phyloP scores from a whole-genome alignment of 176 grass and related monocot genomes.

The Oryza longistaminata region DNA sequence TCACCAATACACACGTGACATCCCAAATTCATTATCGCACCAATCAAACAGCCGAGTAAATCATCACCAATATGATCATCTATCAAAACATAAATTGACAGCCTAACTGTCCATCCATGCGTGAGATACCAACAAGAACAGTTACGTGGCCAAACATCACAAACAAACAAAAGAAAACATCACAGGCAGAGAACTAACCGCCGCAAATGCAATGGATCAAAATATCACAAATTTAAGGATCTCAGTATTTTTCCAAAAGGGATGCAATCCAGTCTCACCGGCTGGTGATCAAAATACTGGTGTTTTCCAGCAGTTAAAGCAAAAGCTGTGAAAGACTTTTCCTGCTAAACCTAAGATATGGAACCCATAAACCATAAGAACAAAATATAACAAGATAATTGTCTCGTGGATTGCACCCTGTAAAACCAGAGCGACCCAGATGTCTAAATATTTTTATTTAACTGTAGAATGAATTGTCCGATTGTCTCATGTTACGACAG shows the following conservation, averaged over 20 bases:
- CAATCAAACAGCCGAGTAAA: too few species aligned
- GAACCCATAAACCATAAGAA: constrained; percentile 25
- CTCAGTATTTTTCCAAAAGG: background rate
- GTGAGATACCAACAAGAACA: too few species aligned
- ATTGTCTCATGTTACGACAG: constrained; percentile 8
- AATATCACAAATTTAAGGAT: background rate
- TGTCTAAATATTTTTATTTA: constrained; percentile 54
- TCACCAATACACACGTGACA: too few species aligned
- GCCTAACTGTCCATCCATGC: too few species aligned
- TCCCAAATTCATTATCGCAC: too few species aligned
- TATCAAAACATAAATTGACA: too few species aligned
- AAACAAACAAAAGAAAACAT: background rate
- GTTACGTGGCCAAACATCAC: too few species aligned
- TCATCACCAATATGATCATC: too few species aligned
- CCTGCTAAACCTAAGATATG: constrained; percentile 50
- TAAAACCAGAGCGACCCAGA: constrained; percentile 31
- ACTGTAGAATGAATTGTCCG: constrained; percentile 52
- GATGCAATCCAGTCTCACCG: constrained; percentile 24
- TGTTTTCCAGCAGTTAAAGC: constrained; percentile 40
- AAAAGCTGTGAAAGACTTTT: constrained; percentile 23
- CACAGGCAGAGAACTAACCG: background rate
- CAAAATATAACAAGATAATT: constrained; percentile 19
- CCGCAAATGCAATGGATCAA: background rate
- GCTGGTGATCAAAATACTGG: constrained; percentile 50
- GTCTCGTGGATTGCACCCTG: constrained; percentile 42